Evolutionary conservation across 495 filamentous ascomycete genomes (phyloP).

Genomic region (Jackrogersella minutella): DNA sequence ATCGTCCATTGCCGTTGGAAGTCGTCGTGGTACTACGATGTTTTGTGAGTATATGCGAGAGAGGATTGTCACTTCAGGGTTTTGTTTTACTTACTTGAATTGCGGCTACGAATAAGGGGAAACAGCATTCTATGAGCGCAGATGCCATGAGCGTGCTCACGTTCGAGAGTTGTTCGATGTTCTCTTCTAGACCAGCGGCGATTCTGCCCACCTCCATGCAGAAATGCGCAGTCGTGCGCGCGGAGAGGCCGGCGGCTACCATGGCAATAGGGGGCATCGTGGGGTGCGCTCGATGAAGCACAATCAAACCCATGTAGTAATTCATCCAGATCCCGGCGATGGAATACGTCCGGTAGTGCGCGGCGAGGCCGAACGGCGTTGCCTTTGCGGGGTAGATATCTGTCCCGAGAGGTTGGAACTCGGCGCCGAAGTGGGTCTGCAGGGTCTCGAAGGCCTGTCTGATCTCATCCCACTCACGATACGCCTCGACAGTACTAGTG

Average conservation of each 20-base stretch:
- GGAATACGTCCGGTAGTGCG: slow-evolving; percentile 83
- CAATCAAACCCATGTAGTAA: slow-evolving; percentile 81
- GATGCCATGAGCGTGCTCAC: slow-evolving; percentile 84
- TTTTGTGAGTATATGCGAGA: no score
- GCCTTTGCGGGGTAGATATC: slow-evolving; percentile 68
- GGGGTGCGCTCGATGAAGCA: slow-evolving; percentile 80
- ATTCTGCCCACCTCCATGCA: slow-evolving; percentile 83
- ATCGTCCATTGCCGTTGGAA: slow-evolving; percentile 80
- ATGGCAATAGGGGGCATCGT: slow-evolving; percentile 92
- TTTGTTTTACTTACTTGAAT: slow-evolving; percentile 65
- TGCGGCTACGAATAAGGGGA: slow-evolving; percentile 85
- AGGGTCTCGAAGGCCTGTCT: slow-evolving; percentile 72
- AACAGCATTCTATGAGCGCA: slow-evolving; percentile 78
- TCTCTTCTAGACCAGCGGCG: slow-evolving; percentile 77
- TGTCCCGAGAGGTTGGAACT: slow-evolving; percentile 79
- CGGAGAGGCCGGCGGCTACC: slow-evolving; percentile 77
- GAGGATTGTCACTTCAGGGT: no score
- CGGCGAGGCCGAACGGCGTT: slow-evolving; percentile 80
- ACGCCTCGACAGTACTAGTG: slow-evolving; percentile 70
- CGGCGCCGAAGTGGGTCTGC: slow-evolving; percentile 69
- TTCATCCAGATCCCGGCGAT: slow-evolving; percentile 87
- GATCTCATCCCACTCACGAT: slow-evolving; percentile 83
- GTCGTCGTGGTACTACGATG: slow-evolving; percentile 70
- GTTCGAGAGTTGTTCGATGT: slow-evolving; percentile 60
- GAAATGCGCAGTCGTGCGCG: slow-evolving; percentile 69